These are phyloP conservation scores for Waltergamsia citrina DNA, from an alignment of 2,329 filamentous ascomycete species.

Conservation along the genomic window DNA sequence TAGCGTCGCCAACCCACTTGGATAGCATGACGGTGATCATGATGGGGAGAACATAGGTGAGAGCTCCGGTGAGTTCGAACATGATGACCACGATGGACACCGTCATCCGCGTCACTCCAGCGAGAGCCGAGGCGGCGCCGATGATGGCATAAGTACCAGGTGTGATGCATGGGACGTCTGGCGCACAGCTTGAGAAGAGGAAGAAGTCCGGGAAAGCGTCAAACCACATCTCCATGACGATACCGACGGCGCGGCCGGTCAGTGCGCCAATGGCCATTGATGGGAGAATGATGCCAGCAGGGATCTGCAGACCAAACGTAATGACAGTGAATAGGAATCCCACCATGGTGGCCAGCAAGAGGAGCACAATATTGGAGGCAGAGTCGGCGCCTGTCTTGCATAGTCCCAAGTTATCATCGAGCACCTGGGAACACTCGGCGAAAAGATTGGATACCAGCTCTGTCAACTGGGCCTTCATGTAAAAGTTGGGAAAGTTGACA, in stretches of 20 bases:
- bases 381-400: slow-evolving; percentile 83
- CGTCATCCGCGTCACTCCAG: slow-evolving; percentile 90
- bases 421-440: slow-evolving; percentile 73
- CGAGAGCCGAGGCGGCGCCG: slow-evolving; percentile 87
- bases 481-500: slow-evolving; percentile 91
- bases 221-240: slow-evolving; percentile 84
- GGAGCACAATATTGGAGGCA: slow-evolving; percentile 69
- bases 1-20: slow-evolving; percentile 96
- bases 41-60: slow-evolving; percentile 94
- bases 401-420: slow-evolving; percentile 80
- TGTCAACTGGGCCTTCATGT: slow-evolving; percentile 87
- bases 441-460: slow-evolving; percentile 90
- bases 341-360: slow-evolving; percentile 72
- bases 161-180: slow-evolving; percentile 79
- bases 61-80: slow-evolving; percentile 93
- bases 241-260: slow-evolving; percentile 79
- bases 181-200: slow-evolving; percentile 71
- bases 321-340: slow-evolving; percentile 79
- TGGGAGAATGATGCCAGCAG: slow-evolving; percentile 89
- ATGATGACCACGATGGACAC: slow-evolving; percentile 98
- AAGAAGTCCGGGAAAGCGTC: slow-evolving; percentile 67
- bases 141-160: slow-evolving; percentile 96
- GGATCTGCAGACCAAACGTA: slow-evolving; percentile 90
- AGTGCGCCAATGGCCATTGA: slow-evolving; percentile 94
- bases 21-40: slow-evolving; percentile 98